These are phyloP conservation scores for Beauveria scarabaeidicola DNA, from an alignment of 2,329 filamentous ascomycete species.

Conservation along the genomic window DNA sequence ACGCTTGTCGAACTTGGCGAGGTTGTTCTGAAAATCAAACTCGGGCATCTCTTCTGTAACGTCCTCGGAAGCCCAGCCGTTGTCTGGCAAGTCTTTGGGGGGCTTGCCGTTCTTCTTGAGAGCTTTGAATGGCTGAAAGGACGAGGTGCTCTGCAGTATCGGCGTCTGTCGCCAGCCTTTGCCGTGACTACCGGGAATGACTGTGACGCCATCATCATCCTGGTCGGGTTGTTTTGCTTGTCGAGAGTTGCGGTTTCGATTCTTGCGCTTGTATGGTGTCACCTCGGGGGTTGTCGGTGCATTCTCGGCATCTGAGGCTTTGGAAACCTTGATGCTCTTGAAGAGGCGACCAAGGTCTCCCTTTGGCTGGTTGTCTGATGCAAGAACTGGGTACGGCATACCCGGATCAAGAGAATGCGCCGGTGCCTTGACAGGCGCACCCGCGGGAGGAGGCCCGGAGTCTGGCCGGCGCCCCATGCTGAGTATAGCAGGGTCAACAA, in stretches of 20 bases:
- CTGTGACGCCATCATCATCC: slow-evolving; percentile 19
- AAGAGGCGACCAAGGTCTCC: slow-evolving; percentile 7
- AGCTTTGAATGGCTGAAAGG: slow-evolving; percentile 54
- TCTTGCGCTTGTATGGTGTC: slow-evolving; percentile 24
- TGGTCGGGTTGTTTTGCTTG: slow-evolving; percentile 21
- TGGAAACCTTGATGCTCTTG: slow-evolving; percentile 18
- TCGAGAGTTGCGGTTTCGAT: slow-evolving; percentile 24
- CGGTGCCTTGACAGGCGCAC: slow-evolving; percentile 21
- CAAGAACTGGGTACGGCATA: not conserved
- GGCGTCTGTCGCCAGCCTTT: slow-evolving; percentile 54
- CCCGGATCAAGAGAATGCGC: slow-evolving; percentile 19
- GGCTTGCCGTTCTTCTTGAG: slow-evolving; percentile 49
- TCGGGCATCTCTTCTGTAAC: slow-evolving; percentile 91
- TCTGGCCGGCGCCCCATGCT: slow-evolving; percentile 48
- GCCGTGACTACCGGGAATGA: slow-evolving; percentile 27
- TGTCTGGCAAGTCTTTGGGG: slow-evolving; percentile 43
- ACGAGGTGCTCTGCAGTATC: slow-evolving; percentile 50
- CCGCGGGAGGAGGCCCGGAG: slow-evolving; percentile 18
- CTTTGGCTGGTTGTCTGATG: not conserved
- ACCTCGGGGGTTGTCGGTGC: slow-evolving; percentile 16
- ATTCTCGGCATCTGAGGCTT: slow-evolving; percentile 15
- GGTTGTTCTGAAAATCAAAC: slow-evolving; percentile 83
- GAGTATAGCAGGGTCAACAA: slow-evolving; percentile 77
- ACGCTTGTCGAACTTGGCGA: slow-evolving; percentile 92
- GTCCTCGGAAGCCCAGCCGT: slow-evolving; percentile 93